Percentiles rank a stretch among this genome's conserved stretches.
Conservation (phyloP, 768 basidiomycete species). For the Hypholoma fasciculare region DNA sequence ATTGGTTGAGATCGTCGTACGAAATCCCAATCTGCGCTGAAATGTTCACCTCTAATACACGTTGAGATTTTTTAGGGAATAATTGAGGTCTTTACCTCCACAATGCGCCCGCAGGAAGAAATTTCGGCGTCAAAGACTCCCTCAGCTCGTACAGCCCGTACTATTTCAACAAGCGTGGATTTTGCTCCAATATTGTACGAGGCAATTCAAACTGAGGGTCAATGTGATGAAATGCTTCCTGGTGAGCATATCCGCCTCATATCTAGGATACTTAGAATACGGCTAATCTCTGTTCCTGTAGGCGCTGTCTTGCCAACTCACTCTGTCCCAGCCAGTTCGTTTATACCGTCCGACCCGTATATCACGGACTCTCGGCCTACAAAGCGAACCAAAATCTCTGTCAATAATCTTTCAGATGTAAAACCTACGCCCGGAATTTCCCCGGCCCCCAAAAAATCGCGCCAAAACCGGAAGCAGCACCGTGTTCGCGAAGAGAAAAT, state of each 20-base stretch:
- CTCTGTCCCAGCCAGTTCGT: no score
- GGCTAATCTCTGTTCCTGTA: not conserved
- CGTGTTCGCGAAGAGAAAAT: not conserved
- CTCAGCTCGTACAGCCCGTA: no score
- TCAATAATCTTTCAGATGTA: not conserved
- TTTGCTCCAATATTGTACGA: not conserved
- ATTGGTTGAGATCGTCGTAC: not conserved
- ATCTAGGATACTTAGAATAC: no score
- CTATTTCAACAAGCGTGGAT: not conserved
- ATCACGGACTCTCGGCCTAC: not conserved
- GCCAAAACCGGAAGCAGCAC: not conserved
- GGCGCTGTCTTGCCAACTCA: not conserved
- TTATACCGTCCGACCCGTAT: no score
- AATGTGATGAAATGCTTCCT: not conserved
- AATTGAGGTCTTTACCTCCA: not conserved
- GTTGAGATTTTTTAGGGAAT: no score
- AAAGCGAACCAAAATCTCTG: not conserved
- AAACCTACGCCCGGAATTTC: not conserved
- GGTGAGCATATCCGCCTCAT: not conserved
- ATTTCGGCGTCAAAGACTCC: not conserved
- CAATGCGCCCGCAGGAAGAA: not conserved
- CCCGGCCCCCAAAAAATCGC: not conserved
- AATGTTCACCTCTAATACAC: no score
- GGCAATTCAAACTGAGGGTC: not conserved
- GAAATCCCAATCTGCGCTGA: not conserved